Percentiles rank a stretch among this genome's conserved stretches.
Evolutionary conservation across 208 protist species (phyloP).

Genomic region (Wallacemonas collosoma): DNA sequence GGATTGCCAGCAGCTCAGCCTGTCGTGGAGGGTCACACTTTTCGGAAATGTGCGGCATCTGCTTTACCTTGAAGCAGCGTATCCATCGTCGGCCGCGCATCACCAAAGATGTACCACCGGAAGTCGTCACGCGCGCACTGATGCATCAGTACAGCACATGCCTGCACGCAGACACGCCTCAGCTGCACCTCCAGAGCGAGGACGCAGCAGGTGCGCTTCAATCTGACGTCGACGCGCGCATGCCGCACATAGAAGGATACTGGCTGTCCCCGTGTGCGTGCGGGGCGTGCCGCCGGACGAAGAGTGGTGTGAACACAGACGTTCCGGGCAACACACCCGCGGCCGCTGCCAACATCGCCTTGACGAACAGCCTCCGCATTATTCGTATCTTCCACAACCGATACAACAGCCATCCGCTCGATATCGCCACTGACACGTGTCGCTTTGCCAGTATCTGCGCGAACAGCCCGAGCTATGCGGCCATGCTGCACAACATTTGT

Average conservation of each 20-base stretch:
- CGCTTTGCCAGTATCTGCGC: constrained; percentile 17
- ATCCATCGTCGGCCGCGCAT: constrained; percentile 14
- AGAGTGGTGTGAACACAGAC: background rate
- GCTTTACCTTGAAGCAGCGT: constrained; percentile 31
- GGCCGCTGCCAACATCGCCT: background rate
- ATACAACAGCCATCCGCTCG: constrained; percentile 13
- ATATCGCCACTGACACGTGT: constrained; percentile 11
- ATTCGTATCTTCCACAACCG: constrained; percentile 19
- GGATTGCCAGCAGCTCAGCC: background rate
- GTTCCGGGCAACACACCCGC: background rate
- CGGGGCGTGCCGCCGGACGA: background rate
- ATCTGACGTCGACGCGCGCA: background rate
- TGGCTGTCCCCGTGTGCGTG: constrained; percentile 14
- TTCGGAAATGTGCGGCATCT: constrained; percentile 36
- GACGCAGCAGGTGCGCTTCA: background rate
- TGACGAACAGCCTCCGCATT: constrained; percentile 8
- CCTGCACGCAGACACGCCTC: background rate
- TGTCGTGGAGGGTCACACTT: constrained; percentile 3
- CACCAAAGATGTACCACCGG: background rate
- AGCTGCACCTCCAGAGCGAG: no score
- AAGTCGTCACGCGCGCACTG: background rate
- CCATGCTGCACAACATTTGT: constrained; percentile 45
- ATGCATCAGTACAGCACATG: background rate
- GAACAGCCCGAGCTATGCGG: constrained; percentile 6
- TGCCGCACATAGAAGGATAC: background rate